phyloP scores from a whole-genome alignment of 352 stramenopile species.

The Globisporangium takayamanum region DNA sequence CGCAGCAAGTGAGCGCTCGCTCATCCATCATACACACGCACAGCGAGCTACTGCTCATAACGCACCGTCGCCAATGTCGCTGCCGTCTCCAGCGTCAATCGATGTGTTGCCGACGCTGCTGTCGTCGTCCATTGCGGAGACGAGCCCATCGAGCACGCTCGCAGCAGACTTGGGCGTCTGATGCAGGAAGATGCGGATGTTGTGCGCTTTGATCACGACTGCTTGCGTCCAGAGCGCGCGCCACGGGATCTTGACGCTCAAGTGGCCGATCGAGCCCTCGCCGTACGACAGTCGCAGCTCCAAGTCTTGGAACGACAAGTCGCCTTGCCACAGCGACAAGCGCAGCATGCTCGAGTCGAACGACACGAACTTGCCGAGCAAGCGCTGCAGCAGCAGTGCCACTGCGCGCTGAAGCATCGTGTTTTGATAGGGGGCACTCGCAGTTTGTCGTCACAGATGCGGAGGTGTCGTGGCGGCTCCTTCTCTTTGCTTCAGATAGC shows the following conservation, averaged over 20 bases:
- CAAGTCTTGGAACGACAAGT: conserved; percentile 79
- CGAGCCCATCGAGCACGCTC: conserved; percentile 9
- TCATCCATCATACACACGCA: not conserved
- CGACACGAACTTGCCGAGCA: conserved; percentile 86
- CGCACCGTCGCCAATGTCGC: conserved; percentile 32
- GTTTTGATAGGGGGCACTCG: too few relatives aligned
- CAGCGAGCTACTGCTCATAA: not conserved
- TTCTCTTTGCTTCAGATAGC: too few relatives aligned
- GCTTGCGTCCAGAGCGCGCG: conserved; percentile 77
- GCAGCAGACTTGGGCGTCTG: conserved; percentile 29
- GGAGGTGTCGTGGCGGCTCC: too few relatives aligned
- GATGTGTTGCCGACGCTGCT: conserved; percentile 10
- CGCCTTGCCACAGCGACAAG: conserved; percentile 81
- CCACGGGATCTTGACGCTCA: conserved; percentile 85
- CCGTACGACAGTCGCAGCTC: conserved; percentile 75
- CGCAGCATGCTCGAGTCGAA: conserved; percentile 83
- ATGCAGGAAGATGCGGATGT: conserved; percentile 67
- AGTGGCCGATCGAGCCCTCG: conserved; percentile 62
- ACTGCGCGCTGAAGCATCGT: conserved; percentile 78
- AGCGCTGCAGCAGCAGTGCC: conserved; percentile 76
- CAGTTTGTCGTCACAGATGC: too few relatives aligned
- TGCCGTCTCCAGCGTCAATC: conserved; percentile 18
- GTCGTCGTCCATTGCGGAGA: conserved; percentile 19
- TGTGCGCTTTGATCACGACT: conserved; percentile 67
- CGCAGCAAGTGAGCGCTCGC: too few relatives aligned